These are phyloP conservation scores for Xylaria sp. DNA, from an alignment of 2,329 filamentous ascomycete species.

Conservation along the genomic window DNA sequence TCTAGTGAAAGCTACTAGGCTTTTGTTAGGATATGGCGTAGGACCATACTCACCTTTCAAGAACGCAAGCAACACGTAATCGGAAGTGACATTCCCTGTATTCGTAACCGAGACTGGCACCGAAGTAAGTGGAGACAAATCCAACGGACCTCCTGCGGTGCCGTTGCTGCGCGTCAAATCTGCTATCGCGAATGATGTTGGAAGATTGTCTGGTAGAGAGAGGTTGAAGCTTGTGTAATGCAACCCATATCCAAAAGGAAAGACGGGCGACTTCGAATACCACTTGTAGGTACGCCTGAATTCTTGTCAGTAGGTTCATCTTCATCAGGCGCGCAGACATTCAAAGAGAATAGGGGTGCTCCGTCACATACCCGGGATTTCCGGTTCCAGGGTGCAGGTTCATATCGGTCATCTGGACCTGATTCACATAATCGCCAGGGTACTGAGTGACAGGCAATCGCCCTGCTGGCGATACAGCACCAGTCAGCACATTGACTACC, in stretches of 20 bases:
- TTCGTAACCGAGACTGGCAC: conserved; percentile 60
- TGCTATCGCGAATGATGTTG: conserved; percentile 42
- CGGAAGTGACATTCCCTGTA: conserved; percentile 58
- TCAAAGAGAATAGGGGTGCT: neutral
- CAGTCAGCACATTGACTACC: conserved; percentile 64
- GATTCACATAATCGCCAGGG: conserved; percentile 60
- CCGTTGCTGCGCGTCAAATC: conserved; percentile 37
- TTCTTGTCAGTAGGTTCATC: neutral
- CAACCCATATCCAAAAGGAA: conserved; percentile 66
- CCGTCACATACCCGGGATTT: conserved; percentile 56
- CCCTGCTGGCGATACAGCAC: conserved; percentile 62
- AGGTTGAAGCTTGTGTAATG: conserved; percentile 67
- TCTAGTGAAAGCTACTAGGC: conserved; percentile 62
- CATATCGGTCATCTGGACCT: conserved; percentile 67
- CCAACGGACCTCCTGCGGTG: conserved; percentile 53
- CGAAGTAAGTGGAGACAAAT: conserved; percentile 57
- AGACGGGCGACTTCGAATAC: conserved; percentile 62
- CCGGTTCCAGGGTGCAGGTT: conserved; percentile 58
- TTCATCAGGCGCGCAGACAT: neutral
- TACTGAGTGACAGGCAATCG: conserved; percentile 67
- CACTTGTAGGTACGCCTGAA: conserved; percentile 65
- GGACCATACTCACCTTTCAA: conserved; percentile 59
- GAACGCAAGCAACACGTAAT: conserved; percentile 65
- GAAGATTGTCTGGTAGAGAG: conserved; percentile 39
- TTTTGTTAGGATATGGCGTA: conserved; percentile 63